phyloP scores from a whole-genome alignment of 2,329 filamentous ascomycete species.

The Sporothrix humicola region DNA sequence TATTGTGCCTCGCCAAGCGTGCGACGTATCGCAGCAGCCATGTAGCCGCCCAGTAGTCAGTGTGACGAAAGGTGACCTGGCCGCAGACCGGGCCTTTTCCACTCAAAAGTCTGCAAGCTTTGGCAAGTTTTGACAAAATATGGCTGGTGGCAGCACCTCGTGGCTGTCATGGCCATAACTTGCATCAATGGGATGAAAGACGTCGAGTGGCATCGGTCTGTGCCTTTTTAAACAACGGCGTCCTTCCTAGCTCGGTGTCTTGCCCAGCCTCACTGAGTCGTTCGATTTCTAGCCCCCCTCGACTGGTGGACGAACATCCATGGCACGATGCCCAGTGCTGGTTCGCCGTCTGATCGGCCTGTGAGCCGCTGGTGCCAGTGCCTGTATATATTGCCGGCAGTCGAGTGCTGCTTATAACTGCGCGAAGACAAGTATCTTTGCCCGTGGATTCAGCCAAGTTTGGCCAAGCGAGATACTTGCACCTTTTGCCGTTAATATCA shows the following conservation, averaged over 20 bases:
- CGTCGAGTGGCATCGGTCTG: neutral
- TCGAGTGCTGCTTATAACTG: too few species aligned
- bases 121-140: too few species aligned
- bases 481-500: neutral
- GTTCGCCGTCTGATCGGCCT: neutral
- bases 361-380: slow-evolving; percentile 1
- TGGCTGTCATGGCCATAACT: neutral
- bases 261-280: slow-evolving; percentile 2
- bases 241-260: neutral
- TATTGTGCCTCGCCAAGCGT: slow-evolving; percentile 11
- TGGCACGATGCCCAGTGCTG: slow-evolving; percentile 25
- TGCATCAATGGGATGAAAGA: slow-evolving; percentile 1
- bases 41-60: slow-evolving; percentile 19
- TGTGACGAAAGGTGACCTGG: slow-evolving; percentile 24
- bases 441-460: too few species aligned
- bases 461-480: neutral
- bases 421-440: too few species aligned
- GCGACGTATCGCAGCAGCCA: slow-evolving; percentile 28
- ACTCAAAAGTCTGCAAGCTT: neutral
- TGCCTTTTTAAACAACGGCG: neutral
- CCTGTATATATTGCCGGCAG: neutral
- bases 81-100: slow-evolving; percentile 11
- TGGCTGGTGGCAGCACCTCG: slow-evolving; percentile 4
- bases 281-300: slow-evolving; percentile 21
- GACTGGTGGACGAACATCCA: neutral